Evolutionary conservation across 768 basidiomycete genomes (phyloP).

Genomic region (Tephrocybe sp.): DNA sequence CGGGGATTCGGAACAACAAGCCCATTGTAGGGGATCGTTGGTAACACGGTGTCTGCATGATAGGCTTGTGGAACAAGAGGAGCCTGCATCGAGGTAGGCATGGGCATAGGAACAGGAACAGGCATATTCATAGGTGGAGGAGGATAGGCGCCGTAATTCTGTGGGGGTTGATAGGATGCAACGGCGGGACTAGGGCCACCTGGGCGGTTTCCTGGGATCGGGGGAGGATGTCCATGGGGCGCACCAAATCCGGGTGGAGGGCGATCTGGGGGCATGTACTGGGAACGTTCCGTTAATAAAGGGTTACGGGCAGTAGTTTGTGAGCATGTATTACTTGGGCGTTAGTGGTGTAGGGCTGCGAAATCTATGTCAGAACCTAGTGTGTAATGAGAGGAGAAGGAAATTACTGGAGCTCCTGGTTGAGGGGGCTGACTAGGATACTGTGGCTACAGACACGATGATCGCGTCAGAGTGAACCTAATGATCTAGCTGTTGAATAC

Average conservation of each 20-base stretch:
- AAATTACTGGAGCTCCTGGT: not conserved
- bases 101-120: not conserved
- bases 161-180: not conserved
- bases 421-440: not conserved
- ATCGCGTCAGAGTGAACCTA: not conserved
- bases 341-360: not conserved
- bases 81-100: not conserved
- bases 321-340: not conserved
- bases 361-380: no score
- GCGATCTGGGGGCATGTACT: not conserved
- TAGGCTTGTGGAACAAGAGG: slow-evolving; percentile 1
- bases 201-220: slow-evolving; percentile 15
- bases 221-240: slow-evolving; percentile 9
- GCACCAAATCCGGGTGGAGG: not conserved
- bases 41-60: not conserved
- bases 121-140: slow-evolving; percentile 4
- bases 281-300: not conserved
- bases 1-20: slow-evolving; percentile 27
- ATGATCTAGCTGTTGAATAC: not conserved
- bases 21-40: slow-evolving; percentile 22
- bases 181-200: not conserved
- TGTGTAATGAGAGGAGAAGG: not conserved
- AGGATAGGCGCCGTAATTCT: slow-evolving; percentile 8
- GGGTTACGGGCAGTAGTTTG: not conserved
- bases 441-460: not conserved